Conservation (phyloP, 139 green algal genomes). For the Chlorella sp. region DNA sequence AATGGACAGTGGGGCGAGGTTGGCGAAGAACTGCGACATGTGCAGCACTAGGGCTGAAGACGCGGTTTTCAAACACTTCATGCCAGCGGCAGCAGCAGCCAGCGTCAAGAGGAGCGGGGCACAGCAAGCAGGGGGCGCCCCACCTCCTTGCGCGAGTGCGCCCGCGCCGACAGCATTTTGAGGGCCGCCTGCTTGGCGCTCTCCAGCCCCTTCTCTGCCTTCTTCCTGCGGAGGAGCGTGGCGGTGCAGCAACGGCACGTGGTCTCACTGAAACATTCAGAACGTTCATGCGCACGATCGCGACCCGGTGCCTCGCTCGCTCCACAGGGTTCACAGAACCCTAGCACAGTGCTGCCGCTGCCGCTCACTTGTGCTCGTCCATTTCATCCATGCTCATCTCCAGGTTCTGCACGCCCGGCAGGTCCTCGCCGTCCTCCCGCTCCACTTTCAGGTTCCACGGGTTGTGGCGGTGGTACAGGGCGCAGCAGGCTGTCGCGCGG, state of each 20-base stretch:
- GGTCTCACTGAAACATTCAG: too few species aligned
- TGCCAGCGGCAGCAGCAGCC: not conserved
- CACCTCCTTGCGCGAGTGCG: slow-evolving; percentile 37
- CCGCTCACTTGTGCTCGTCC: slow-evolving; percentile 19
- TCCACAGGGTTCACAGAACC: too few species aligned
- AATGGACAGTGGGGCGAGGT: too few species aligned
- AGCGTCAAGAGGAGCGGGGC: too few species aligned
- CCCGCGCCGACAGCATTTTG: slow-evolving; percentile 37
- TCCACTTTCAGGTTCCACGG: slow-evolving; percentile 4
- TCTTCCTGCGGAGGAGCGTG: too few species aligned
- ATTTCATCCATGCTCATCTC: slow-evolving; percentile 24
- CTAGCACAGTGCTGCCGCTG: not conserved
- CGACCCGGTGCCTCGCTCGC: too few species aligned
- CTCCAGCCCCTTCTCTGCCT: not conserved
- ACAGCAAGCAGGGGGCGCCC: not conserved
- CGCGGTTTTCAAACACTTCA: too few species aligned
- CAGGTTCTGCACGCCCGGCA: not conserved
- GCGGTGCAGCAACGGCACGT: too few species aligned
- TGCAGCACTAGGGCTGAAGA: too few species aligned
- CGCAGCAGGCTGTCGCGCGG: not conserved
- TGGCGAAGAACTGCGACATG: too few species aligned
- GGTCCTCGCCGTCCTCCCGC: not conserved
- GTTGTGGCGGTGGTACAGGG: slow-evolving; percentile 26
- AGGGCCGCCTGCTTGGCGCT: slow-evolving; percentile 55
- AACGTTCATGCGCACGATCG: too few species aligned